phyloP scores from a whole-genome alignment of 2,329 filamentous ascomycete genomes.

The Ophiostoma sp. region DNA sequence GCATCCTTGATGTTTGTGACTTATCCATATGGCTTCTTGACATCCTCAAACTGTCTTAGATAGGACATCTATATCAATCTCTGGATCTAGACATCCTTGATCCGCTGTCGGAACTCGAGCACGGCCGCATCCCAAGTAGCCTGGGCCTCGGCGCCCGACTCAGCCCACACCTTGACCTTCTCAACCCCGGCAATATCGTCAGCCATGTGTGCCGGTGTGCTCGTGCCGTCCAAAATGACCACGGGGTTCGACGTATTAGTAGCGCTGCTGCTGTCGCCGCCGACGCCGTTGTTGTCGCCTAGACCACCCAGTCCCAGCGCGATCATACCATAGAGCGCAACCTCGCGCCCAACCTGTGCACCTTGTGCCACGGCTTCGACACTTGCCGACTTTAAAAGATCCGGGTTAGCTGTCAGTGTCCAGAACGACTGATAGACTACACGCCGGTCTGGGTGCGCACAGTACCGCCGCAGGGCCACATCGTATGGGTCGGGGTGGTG shows the following conservation, averaged over 20 bases:
- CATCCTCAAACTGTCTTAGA: not conserved
- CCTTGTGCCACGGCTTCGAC: constrained; percentile 41
- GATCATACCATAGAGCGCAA: constrained; percentile 45
- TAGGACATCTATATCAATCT: not conserved
- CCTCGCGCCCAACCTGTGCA: constrained; percentile 36
- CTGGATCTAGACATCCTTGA: not conserved
- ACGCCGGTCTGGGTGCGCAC: constrained; percentile 32
- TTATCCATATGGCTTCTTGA: not conserved
- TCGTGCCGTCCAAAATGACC: constrained; percentile 27
- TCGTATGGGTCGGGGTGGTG: constrained; percentile 48
- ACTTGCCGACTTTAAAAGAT: constrained; percentile 41
- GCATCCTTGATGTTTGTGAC: not conserved
- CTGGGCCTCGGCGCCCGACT: not conserved
- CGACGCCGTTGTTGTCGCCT: constrained; percentile 43
- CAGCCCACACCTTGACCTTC: constrained; percentile 39
- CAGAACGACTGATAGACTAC: constrained; percentile 52
- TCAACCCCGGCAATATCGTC: constrained; percentile 44
- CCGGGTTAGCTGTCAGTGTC: constrained; percentile 47
- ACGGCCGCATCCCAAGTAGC: constrained; percentile 23
- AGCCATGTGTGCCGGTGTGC: constrained; percentile 45
- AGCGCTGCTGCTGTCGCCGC: constrained; percentile 36
- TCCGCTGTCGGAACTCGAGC: constrained; percentile 16
- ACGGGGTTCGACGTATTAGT: constrained; percentile 14
- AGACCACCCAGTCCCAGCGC: constrained; percentile 40
- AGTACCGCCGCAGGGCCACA: constrained; percentile 50